Evolutionary conservation across 2,329 filamentous ascomycete species (phyloP), one percentile per base, ranked within the genome.

Genomic region (Metarhizium sp.): DNA sequence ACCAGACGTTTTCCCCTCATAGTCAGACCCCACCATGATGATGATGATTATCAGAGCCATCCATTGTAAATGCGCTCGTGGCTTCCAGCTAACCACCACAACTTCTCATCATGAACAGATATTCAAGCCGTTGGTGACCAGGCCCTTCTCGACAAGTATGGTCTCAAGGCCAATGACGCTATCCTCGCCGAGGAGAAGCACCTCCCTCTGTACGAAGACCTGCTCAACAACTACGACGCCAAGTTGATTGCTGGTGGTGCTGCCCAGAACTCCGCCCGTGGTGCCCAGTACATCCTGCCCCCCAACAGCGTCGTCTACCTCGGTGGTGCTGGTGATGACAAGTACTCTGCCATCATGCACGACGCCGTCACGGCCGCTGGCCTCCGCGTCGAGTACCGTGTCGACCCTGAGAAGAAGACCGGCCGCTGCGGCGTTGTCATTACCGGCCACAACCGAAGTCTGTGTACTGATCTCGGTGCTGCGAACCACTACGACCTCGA

Each of bases 401-500:
- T 96, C 68, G 92, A 97, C 71, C 82, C 88, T 65, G 80, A 83
- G 69, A 78, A 86, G 64, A 86, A 90, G 61, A 99, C 94, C 40
- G 94, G 94, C 65, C 90, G 92, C 67, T 99, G 94, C 73, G 94
- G 90, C 73, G 94, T 94, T 62, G 83, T 99, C 72, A 96, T 99
- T 74, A 99, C 92, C 42, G 94, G 91, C 69, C 90, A 96, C 80
- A 87, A 97, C 84, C 86, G 94, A 67, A 91, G 86, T 71, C 86
- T 99, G 79, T 89, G 87, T 79, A 99, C 94, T 59, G 91, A 97
- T 68, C 87, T 99, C 56, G 94, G 87, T 59, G 94, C 94, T 59
- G 94, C 94, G 64, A 99, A 99, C 79, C 88, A 91, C 78, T 99
- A 99, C 78, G 92, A 92, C 75, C 72, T 96, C 53, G 90, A 94